A percentile compares a stretch with the other conserved stretches of the same genome.
phyloP scores from a whole-genome alignment of 306 rosid species.

The Adenanthera pavonina region DNA sequence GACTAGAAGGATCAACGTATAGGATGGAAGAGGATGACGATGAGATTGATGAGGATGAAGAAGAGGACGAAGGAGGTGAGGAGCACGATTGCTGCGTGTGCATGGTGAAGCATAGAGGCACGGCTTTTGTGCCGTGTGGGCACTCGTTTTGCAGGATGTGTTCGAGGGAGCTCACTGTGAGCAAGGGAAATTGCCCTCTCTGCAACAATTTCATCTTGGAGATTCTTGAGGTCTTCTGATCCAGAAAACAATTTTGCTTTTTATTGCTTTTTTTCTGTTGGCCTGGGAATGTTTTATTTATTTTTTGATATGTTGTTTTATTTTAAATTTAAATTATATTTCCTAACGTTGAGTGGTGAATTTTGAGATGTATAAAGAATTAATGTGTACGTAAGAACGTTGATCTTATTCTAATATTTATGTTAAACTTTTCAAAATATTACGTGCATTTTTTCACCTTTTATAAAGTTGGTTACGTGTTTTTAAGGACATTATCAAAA shows the following conservation, averaged over 20 bases:
- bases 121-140: slow-evolving; percentile 70
- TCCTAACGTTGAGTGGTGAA: background rate
- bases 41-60: slow-evolving; percentile 27
- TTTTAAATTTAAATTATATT: background rate
- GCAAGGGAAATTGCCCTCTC: slow-evolving; percentile 80
- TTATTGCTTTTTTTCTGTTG: background rate
- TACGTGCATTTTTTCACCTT: too few relatives aligned
- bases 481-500: too few relatives aligned
- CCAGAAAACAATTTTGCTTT: too few relatives aligned
- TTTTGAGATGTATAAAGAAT: background rate
- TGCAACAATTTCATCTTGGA: slow-evolving; percentile 81
- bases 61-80: slow-evolving; percentile 35
- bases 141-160: slow-evolving; percentile 87
- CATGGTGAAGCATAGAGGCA: slow-evolving; percentile 80
- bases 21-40: slow-evolving; percentile 34
- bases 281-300: background rate
- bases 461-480: background rate
- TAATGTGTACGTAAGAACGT: too few relatives aligned
- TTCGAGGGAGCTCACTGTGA: slow-evolving; percentile 76
- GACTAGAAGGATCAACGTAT: slow-evolving; percentile 62
- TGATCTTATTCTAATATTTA: too few relatives aligned
- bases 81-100: slow-evolving; percentile 81
- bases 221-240: slow-evolving; percentile 79
- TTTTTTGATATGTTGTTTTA: background rate
- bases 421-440: too few relatives aligned